A percentile compares a stretch with the other conserved stretches of the same genome.
Evolutionary conservation across 2,329 filamentous ascomycete genomes (phyloP).

Genomic region (Catunica adiposa): DNA sequence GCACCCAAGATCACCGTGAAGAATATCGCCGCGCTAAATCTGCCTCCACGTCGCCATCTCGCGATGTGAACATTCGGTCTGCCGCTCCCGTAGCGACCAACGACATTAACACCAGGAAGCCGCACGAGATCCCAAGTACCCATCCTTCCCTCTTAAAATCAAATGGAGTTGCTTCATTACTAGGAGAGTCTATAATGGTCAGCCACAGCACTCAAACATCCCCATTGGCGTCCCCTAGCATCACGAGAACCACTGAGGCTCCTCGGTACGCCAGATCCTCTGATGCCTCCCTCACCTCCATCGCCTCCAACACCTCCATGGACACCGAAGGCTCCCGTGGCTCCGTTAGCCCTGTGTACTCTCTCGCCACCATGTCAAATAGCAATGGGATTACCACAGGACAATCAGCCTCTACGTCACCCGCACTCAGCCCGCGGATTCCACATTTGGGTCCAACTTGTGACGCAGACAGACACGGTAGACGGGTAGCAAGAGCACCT

Average conservation of each 20-base stretch:
- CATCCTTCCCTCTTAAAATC: neutral
- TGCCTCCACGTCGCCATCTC: slow-evolving; percentile 3
- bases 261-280: neutral
- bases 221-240: neutral
- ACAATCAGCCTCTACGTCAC: too few species aligned
- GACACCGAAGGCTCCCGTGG: neutral
- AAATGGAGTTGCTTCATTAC: neutral
- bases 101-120: slow-evolving; percentile 14
- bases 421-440: too few species aligned
- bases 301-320: neutral
- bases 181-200: neutral
- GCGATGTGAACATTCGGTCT: neutral
- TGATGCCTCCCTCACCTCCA: neutral
- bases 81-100: slow-evolving; percentile 10
- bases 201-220: neutral
- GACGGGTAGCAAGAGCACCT: too few species aligned
- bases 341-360: slow-evolving; percentile 11
- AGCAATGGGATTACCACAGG: neutral
- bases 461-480: too few species aligned
- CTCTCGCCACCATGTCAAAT: neutral
- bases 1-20: neutral
- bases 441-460: too few species aligned
- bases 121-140: slow-evolving; percentile 1
- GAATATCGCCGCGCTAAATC: slow-evolving; percentile 14
- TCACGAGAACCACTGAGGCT: neutral